Conservation (phyloP, 2,329 filamentous ascomycete genomes). For the Calonectria naviculata region DNA sequence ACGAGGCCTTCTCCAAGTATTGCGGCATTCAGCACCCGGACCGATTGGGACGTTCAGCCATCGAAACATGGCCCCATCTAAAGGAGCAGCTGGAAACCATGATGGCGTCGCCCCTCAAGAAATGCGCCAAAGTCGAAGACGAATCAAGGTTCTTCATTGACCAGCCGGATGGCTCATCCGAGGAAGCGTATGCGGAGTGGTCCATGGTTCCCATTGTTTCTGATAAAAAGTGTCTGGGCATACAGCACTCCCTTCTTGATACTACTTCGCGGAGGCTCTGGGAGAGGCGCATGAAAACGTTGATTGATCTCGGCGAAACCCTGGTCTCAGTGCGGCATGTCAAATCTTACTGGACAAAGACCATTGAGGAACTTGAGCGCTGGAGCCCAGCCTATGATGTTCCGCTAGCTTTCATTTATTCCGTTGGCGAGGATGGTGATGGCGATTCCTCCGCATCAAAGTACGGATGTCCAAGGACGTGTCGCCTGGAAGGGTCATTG, state of each 20-base stretch:
- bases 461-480: conserved; percentile 49
- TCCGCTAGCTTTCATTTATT: conserved; percentile 63
- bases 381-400: conserved; percentile 60
- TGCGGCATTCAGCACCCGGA: conserved; percentile 73
- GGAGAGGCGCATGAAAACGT: conserved; percentile 61
- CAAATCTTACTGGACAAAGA: conserved; percentile 60
- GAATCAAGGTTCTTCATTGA: conserved; percentile 60
- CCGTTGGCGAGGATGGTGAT: conserved; percentile 54
- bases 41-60: conserved; percentile 70
- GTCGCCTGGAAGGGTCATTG: conserved; percentile 57
- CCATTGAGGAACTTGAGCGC: conserved; percentile 55
- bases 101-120: conserved; percentile 42
- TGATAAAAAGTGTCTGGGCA: conserved; percentile 55
- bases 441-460: conserved; percentile 37
- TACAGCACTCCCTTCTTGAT: conserved; percentile 60
- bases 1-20: conserved; percentile 72
- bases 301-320: conserved; percentile 59
- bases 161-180: conserved; percentile 51
- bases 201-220: conserved; percentile 59
- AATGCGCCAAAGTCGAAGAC: conserved; percentile 51
- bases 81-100: conserved; percentile 50
- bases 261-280: conserved; percentile 59
- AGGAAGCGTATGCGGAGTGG: conserved; percentile 62
- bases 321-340: conserved; percentile 55
- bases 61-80: conserved; percentile 70